Base-by-base conservation (phyloP, 2,329 filamentous ascomycete species). In the Pezizomycotina sp. region DNA sequence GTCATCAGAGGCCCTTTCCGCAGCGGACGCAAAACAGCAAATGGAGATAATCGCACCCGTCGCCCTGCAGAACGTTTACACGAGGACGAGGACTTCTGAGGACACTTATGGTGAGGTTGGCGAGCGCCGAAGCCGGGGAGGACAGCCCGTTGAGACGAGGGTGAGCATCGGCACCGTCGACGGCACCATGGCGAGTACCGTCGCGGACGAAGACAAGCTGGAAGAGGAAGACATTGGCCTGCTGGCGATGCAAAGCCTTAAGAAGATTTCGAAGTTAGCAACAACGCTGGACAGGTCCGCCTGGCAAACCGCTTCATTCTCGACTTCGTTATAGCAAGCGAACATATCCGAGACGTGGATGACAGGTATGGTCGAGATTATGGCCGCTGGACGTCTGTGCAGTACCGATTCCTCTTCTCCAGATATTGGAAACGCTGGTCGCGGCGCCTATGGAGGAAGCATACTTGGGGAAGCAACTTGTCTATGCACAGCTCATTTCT, bases 401-500 rank as follows among this genome's bases (percentile, higher is more conserved):
- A 95, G 55, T 82, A 92, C 53, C 77, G 89, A 35, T 95, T 92
- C 59, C 72, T 86, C 64, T 93, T 29, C 69, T 92, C 28, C 77
- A 79, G 1, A 68, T 77, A 2, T 73, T 91, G 60, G 84, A 93
- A 49, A 69, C 69, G 3, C 61, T 95, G 32, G 62, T 79, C 3
- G 66, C 69, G 38, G 72, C 69, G 27, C 71, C 74, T 1, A 64
- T 84, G 22, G 66, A 66, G 4, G 78, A 84, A 51, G 71, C 76
- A 6, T 72, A 73, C 26, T 57, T 93, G 21, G 66, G 71, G 27
- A 72, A 78, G 36, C 79, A 92, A 51, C 62, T 83, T 35, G 70
- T 77, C 4, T 63, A 92, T 42, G 70, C 78, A 1, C 74, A 74
- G 27, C 73, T 93, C 58, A 72, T 93, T 41, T 74, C 80, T 43